These are phyloP conservation scores for Hemisphaericaspora xylanilytica DNA, from an alignment of 1,139 yeast species.

Conservation along the genomic window DNA sequence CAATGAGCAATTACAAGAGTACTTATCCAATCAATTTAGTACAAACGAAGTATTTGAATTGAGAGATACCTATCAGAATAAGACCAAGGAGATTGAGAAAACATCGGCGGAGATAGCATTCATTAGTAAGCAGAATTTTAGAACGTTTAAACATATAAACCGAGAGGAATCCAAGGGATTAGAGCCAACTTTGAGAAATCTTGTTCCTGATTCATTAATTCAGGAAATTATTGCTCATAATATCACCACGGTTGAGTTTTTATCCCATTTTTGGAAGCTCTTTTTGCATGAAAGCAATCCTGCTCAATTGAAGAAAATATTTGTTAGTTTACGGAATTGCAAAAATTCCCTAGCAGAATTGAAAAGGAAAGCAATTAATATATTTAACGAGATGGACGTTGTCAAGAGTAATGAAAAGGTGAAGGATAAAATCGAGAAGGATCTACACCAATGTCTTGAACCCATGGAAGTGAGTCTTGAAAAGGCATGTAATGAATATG, in stretches of 20 bases:
- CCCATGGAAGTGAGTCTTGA: conserved; percentile 31
- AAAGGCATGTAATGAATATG: conserved; percentile 33
- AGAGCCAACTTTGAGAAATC: conserved; percentile 15
- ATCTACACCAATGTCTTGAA: conserved; percentile 29
- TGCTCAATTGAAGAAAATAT: conserved; percentile 37
- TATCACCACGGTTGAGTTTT: conserved; percentile 41
- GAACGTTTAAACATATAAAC: conserved; percentile 20
- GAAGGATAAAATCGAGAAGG: conserved; percentile 33
- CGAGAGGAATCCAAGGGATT: conserved; percentile 8
- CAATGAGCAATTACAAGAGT: conserved; percentile 22
- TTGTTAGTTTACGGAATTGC: conserved; percentile 35
- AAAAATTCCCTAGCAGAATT: conserved; percentile 24
- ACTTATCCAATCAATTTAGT: conserved; percentile 24
- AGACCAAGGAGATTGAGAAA: conserved; percentile 42
- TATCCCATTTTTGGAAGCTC: conserved; percentile 46
- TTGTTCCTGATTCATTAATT: conserved; percentile 26
- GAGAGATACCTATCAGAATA: conserved; percentile 35
- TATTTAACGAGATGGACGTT: conserved; percentile 12
- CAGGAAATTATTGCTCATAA: conserved; percentile 41
- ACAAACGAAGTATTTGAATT: conserved; percentile 31
- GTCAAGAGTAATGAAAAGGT: conserved; percentile 27
- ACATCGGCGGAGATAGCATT: conserved; percentile 49
- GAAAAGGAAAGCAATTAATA: conserved; percentile 17
- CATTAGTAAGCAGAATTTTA: conserved; percentile 56
- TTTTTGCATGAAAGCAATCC: conserved; percentile 40